Evolutionary conservation across 805 yeast species (phyloP), one percentile per base, ranked within the genome.

Genomic region (Nakazawaea ernobii): DNA sequence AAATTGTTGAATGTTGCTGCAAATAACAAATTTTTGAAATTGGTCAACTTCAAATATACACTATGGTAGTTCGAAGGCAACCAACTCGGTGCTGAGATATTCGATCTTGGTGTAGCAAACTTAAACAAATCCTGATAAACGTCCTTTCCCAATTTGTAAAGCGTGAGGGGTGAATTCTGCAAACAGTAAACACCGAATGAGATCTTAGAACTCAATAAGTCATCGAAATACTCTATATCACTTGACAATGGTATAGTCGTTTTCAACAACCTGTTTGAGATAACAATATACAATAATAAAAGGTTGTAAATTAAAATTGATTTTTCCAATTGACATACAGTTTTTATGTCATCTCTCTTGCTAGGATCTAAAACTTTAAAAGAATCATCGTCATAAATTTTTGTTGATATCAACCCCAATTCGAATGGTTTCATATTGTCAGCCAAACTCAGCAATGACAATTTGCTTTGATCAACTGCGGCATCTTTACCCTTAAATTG

Each of bases 161-260:
- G 8, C n/a, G 63, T 60, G 2, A 37, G 15, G 6, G 74, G 75
- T 7, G 65, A 51, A 0, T 63, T 65, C 55, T 74, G 82, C 8
- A 74, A 17, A 1, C 71, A 53, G 49, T 74, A 74, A 1, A 73
- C 15, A 2, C 58, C 42, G 14, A 63, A 49, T 28, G 67, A 63
- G 15, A 57, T 52, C 2, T 57, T 58, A 4, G 73, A 67, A 10
- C 65, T 54, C 3, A 66, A 53, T 0, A 70, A 57, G 1, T 59
- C 43, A 27, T 76, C 75, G 68, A 74, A 79, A 55, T 77, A 79
- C 30, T 61, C 60, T n/a, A 76, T 53, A 51, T 73, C 75, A 36
- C 69, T 70, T 20, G 62, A 50, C 11, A 76, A 52, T 8, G 76
- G 73, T 4, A 74, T 51, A 1, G 82, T 75, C 13, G 63, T 60